phyloP scores from a whole-genome alignment of 805 yeast genomes.

The Blastobotrys mokoenaii region DNA sequence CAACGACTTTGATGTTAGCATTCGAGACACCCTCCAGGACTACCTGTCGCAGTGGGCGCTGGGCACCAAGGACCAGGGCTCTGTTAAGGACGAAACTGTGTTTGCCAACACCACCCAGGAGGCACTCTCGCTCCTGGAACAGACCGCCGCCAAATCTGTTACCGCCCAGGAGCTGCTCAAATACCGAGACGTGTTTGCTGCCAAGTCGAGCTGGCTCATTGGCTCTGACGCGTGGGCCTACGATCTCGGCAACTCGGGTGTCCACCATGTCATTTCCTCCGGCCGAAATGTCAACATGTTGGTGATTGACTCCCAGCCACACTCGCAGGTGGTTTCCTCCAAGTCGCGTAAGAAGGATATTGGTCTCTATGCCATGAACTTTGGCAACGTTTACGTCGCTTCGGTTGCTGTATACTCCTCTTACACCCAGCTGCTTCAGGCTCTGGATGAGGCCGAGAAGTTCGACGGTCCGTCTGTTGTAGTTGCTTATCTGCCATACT shows the following conservation, averaged over 20 bases:
- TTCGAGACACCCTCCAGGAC: conserved; percentile 43
- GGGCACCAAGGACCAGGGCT: conserved; percentile 20
- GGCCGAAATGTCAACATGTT: conserved; percentile 75
- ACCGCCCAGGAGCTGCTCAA: conserved; percentile 40
- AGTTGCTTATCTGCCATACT: conserved; percentile 80
- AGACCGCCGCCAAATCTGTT: conserved; percentile 22
- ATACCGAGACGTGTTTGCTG: conserved; percentile 37
- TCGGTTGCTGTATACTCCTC: conserved; percentile 91
- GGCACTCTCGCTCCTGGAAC: conserved; percentile 26
- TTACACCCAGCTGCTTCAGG: conserved; percentile 84
- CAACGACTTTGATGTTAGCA: conserved; percentile 35
- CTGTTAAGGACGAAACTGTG: conserved; percentile 26
- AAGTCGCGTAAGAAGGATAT: conserved; percentile 70
- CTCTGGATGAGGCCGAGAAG: conserved; percentile 81
- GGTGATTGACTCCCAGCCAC: conserved; percentile 79
- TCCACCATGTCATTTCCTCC: conserved; percentile 72
- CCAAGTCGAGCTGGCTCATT: conserved; percentile 66
- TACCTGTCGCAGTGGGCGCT: conserved; percentile 65
- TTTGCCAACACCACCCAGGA: conserved; percentile 30
- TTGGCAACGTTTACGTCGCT: conserved; percentile 82
- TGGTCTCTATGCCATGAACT: conserved; percentile 92
- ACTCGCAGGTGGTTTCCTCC: conserved; percentile 32
- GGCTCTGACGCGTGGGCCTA: conserved; percentile 96
- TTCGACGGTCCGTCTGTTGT: conserved; percentile 88
- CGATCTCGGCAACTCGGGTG: conserved; percentile 86